phyloP scores from a whole-genome alignment of 2,329 filamentous ascomycete species.

The Hypoxylon sp. region DNA sequence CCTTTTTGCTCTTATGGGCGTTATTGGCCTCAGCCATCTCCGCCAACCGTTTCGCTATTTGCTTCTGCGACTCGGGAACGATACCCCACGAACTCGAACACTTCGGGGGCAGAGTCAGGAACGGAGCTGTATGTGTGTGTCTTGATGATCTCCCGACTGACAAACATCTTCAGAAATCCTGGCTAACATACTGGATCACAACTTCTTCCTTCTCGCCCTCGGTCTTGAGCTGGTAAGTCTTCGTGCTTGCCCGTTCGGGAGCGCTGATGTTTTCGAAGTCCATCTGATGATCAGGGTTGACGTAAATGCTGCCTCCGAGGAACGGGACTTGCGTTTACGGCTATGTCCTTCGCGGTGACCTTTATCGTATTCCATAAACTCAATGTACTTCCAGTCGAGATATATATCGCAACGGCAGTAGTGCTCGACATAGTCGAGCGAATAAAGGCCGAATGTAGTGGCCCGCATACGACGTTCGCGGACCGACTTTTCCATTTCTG shows the following conservation, averaged over 20 bases:
- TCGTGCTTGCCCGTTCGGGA: not conserved
- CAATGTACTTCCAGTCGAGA: not conserved
- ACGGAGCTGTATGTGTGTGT: not conserved
- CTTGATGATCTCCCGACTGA: not conserved
- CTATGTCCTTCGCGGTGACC: not conserved
- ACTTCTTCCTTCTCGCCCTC: not conserved
- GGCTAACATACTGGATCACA: constrained; percentile 16
- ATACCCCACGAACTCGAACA: constrained; percentile 24
- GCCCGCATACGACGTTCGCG: not conserved
- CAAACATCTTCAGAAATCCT: constrained; percentile 17
- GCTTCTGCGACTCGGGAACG: not conserved
- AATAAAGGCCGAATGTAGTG: not conserved
- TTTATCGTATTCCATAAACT: not conserved
- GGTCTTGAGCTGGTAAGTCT: not conserved
- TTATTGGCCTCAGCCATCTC: not conserved
- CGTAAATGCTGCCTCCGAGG: not conserved
- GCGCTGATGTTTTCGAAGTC: not conserved
- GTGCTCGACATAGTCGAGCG: not conserved
- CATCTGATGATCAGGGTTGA: not conserved
- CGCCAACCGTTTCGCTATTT: not conserved
- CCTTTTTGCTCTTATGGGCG: not conserved
- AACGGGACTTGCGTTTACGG: not conserved
- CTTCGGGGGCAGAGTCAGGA: constrained; percentile 8
- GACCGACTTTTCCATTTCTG: not conserved
- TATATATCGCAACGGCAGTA: not conserved